phyloP scores from a whole-genome alignment of 78 protist species.

The Dictyostelium firmibasis region DNA sequence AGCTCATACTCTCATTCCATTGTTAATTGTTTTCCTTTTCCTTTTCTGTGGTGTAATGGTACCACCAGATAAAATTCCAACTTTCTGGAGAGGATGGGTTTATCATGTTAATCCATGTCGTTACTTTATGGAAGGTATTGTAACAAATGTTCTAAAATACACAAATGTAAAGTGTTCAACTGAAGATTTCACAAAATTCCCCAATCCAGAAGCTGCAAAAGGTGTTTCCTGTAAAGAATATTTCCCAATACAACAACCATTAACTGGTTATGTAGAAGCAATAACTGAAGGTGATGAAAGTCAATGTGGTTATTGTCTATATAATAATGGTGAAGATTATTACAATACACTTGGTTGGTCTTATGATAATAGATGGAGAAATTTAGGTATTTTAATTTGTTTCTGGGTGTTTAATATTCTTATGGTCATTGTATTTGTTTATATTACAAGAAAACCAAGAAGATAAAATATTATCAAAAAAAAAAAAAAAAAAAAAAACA shows the following conservation, averaged over 20 bases:
- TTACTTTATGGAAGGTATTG: conserved; percentile 69
- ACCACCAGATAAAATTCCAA: conserved; percentile 1
- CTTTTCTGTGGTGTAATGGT: conserved; percentile 61
- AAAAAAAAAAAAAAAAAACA: neutral
- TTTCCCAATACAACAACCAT: neutral
- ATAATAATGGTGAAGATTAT: conserved; percentile 35
- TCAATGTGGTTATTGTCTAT: conserved; percentile 57
- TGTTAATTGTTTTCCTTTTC: conserved; percentile 26
- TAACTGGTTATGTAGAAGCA: neutral
- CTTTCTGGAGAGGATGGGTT: conserved; percentile 12
- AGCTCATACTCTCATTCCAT: neutral
- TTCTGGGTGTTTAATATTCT: conserved; percentile 38
- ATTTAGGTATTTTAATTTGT: conserved; percentile 16
- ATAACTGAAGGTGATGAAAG: neutral
- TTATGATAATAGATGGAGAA: conserved; percentile 16
- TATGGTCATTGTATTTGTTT: conserved; percentile 33
- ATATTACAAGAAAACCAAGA: conserved; percentile 46
- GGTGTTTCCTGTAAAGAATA: neutral
- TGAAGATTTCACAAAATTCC: conserved; percentile 12
- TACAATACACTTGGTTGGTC: conserved; percentile 27
- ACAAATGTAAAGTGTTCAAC: neutral
- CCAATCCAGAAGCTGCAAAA: neutral
- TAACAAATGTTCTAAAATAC: conserved; percentile 9
- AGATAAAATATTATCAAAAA: conserved; percentile 21
- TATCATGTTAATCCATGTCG: conserved; percentile 28